A percentile compares a stretch with the other conserved stretches of the same genome.
Conservation (phyloP, 2,329 filamentous ascomycete species). For the Knoxdaviesia proteae region DNA sequence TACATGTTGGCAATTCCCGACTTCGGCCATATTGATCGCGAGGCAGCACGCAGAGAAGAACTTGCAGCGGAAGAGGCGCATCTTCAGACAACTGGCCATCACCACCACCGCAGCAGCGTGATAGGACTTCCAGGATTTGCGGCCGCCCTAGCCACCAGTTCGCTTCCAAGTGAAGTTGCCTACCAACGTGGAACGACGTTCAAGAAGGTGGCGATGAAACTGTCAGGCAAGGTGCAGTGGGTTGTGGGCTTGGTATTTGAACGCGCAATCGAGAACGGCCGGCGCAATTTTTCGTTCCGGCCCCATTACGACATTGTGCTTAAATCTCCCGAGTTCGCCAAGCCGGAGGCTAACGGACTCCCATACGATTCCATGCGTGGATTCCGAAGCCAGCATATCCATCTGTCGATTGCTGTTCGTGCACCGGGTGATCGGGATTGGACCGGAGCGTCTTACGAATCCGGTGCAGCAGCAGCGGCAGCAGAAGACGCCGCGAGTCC, state of each 20-base stretch:
- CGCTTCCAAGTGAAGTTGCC: conserved; percentile 25
- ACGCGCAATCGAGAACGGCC: conserved; percentile 49
- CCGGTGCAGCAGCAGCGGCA: too few relatives aligned
- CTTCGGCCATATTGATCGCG: conserved; percentile 69
- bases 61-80: too few relatives aligned
- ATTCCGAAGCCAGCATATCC: conserved; percentile 94
- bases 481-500: too few relatives aligned
- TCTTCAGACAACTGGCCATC: too few relatives aligned
- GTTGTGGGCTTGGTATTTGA: conserved; percentile 84
- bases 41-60: conserved; percentile 21
- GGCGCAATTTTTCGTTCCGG: conserved; percentile 68
- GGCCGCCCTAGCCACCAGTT: conserved; percentile 26
- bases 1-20: conserved; percentile 90
- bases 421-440: conserved; percentile 77
- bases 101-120: conserved; percentile 6
- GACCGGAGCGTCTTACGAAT: conserved; percentile 12
- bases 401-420: conserved; percentile 77
- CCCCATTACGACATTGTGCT: conserved; percentile 84
- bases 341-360: conserved; percentile 26
- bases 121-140: too few relatives aligned
- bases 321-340: conserved; percentile 58
- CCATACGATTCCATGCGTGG: conserved; percentile 84
- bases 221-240: conserved; percentile 91
- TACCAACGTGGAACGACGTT: conserved; percentile 62
- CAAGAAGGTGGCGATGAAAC: conserved; percentile 97